phyloP scores from a whole-genome alignment of 352 stramenopile species.

The Halophytophthora batemanensis region DNA sequence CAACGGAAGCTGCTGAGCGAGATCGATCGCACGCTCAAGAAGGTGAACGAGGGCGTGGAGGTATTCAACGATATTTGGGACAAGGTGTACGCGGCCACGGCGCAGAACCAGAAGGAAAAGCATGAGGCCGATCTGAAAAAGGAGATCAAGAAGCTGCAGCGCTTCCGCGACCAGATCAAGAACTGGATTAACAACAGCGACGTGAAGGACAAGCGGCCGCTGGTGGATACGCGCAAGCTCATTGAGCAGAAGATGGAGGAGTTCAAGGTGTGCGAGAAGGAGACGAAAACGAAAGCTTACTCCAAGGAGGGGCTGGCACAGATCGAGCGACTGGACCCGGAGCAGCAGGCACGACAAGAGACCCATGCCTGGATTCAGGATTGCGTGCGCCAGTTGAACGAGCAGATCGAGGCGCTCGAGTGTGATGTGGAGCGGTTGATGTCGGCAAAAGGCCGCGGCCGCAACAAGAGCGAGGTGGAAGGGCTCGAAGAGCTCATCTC shows the following conservation, averaged over 20 bases:
- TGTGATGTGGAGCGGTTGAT: conserved; percentile 78
- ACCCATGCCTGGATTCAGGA: conserved; percentile 85
- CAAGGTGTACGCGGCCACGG: conserved; percentile 96
- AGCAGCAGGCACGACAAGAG: conserved; percentile 79
- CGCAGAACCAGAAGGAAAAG: conserved; percentile 99
- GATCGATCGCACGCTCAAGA: conserved; percentile 99
- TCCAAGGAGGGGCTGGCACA: conserved; percentile 97
- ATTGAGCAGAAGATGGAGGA: conserved; percentile 99
- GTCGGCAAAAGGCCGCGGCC: conserved; percentile 91
- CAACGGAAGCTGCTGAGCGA: conserved; percentile 91
- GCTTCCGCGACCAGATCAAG: conserved; percentile 98
- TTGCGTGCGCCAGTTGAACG: conserved; percentile 76
- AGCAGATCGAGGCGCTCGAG: conserved; percentile 87
- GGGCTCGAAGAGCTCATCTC: conserved; percentile 87
- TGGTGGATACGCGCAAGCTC: conserved; percentile 85
- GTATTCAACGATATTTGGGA: conserved; percentile 99
- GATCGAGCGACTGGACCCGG: conserved; percentile 90
- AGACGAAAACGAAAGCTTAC: conserved; percentile 99
- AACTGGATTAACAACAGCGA: conserved; percentile 97
- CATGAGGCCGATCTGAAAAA: conserved; percentile 99
- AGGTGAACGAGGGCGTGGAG: conserved; percentile 98
- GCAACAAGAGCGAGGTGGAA: conserved; percentile 93
- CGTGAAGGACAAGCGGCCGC: conserved; percentile 96
- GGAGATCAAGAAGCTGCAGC: conserved; percentile 99
- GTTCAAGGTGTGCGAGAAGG: conserved; percentile 99